Percentiles rank a stretch among this genome's conserved stretches.
These are phyloP conservation scores for Chenopodium quinoa DNA, from an alignment of 148 eudicot genomes.

Conservation along the genomic window DNA sequence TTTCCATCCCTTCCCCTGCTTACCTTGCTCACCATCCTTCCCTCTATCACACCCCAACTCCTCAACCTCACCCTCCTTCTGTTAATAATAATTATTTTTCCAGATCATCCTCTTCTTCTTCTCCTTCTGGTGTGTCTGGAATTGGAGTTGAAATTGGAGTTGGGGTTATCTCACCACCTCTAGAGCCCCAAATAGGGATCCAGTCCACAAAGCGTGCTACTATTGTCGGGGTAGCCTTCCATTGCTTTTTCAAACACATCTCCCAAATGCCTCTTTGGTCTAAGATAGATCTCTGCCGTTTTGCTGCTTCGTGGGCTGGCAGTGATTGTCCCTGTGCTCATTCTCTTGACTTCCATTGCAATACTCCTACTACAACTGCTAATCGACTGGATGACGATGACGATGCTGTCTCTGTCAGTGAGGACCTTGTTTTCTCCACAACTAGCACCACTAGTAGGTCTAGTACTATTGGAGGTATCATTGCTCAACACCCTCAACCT, in stretches of 20 bases:
- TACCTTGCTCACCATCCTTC: slow-evolving; percentile 67
- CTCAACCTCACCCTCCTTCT: slow-evolving; percentile 19
- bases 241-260: slow-evolving; percentile 66
- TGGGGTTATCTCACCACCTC: slow-evolving; percentile 59
- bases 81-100: slow-evolving; percentile 3
- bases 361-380: slow-evolving; percentile 6
- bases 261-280: slow-evolving; percentile 90
- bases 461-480: slow-evolving; percentile 8
- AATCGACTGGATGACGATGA: slow-evolving; percentile 14
- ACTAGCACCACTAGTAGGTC: not conserved
- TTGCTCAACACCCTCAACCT: slow-evolving; percentile 5
- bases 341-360: slow-evolving; percentile 34
- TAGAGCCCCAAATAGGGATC: slow-evolving; percentile 79
- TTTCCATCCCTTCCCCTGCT: slow-evolving; percentile 50
- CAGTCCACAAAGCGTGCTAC: slow-evolving; percentile 80
- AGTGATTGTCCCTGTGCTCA: slow-evolving; percentile 58
- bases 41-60: slow-evolving; percentile 58
- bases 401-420: slow-evolving; percentile 17
- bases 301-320: slow-evolving; percentile 76
- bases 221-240: slow-evolving; percentile 72
- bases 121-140: slow-evolving; percentile 11
- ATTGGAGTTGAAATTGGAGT: slow-evolving; percentile 19
- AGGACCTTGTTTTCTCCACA: not conserved
- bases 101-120: slow-evolving; percentile 25
- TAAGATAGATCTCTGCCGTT: slow-evolving; percentile 68